Evolutionary conservation across 257 asterid species (phyloP).

Genomic region (Gardenia jasminoides): DNA sequence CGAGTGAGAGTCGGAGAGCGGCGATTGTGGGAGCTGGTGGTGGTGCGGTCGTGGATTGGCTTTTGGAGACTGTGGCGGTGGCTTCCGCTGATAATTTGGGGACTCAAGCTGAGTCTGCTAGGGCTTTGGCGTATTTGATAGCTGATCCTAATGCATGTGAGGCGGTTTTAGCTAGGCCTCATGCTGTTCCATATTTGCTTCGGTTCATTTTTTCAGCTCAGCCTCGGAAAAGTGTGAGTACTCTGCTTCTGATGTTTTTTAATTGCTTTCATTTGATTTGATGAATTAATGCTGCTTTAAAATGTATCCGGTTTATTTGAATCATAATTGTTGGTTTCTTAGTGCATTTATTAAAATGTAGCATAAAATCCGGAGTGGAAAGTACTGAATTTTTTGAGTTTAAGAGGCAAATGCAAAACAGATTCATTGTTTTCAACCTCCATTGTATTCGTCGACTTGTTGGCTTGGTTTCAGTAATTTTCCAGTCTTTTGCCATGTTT

Average conservation of each 20-base stretch:
- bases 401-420: neutral
- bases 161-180: conserved; percentile 79
- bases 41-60: conserved; percentile 94
- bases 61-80: conserved; percentile 74
- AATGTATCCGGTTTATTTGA: neutral
- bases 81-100: conserved; percentile 58
- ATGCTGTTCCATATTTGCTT: conserved; percentile 75
- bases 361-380: neutral
- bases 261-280: neutral
- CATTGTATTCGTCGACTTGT: neutral
- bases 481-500: neutral
- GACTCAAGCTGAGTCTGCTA: conserved; percentile 87
- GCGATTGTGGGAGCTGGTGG: conserved; percentile 98
- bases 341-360: neutral
- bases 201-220: conserved; percentile 94
- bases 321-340: neutral
- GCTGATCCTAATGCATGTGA: conserved; percentile 80
- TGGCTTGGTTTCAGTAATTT: neutral
- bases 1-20: conserved; percentile 79
- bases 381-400: neutral
- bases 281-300: neutral
- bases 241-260: neutral
- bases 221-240: conserved; percentile 69
- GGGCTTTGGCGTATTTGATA: conserved; percentile 88
- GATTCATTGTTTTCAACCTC: neutral